Evolutionary conservation across 2,329 filamentous ascomycete genomes (phyloP), one percentile per base, ranked within the genome.

Genomic region (Pseudocercospora eumusae): DNA sequence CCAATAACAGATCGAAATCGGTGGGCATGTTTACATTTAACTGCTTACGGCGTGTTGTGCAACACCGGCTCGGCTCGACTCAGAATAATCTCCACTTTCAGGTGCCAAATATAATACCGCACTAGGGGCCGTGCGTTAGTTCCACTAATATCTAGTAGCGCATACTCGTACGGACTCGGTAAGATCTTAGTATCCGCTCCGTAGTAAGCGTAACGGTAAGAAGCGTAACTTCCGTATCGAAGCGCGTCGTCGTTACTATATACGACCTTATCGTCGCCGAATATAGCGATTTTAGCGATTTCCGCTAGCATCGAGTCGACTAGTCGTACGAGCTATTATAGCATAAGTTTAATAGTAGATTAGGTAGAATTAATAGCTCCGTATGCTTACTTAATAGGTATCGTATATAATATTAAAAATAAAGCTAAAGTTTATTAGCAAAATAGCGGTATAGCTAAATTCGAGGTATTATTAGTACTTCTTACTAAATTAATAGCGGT

Each of bases 51-150:
- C 28, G 53, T 33, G 33, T 44, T 56, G 53, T 33, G 11, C 28
- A 25, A 44, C 53, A 42, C 28, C 53, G 28, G 53, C 18, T 27
- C 53, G 36, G 31, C 53, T 25, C 53, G 53, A 21, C 53, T 56
- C 18, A 36, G 33, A 31, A 15, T n/a, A 15, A n/a, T 13, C 36
- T 25, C 23, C 23, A 25, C n/a, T n/a, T n/a, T n/a, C n/a, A n/a
- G n/a, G n/a, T n/a, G n/a, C n/a, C n/a, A n/a, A 27, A 27, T 27
- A 27, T 27, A 27, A 27, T 7, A 27, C 25, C 25, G 25, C 25
- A 27, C 25, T 7, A 27, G 25, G 3, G 25, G 3, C 25, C 25
- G 25, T 3, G 25, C 25, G 25, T 27, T 7, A 27, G 25, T 27
- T 27, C 25, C 25, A 27, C 25, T 27, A 27, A 27, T 3, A 27